Base-by-base conservation (phyloP, 1,284 basidiomycete species). In the Marasmius oreades region DNA sequence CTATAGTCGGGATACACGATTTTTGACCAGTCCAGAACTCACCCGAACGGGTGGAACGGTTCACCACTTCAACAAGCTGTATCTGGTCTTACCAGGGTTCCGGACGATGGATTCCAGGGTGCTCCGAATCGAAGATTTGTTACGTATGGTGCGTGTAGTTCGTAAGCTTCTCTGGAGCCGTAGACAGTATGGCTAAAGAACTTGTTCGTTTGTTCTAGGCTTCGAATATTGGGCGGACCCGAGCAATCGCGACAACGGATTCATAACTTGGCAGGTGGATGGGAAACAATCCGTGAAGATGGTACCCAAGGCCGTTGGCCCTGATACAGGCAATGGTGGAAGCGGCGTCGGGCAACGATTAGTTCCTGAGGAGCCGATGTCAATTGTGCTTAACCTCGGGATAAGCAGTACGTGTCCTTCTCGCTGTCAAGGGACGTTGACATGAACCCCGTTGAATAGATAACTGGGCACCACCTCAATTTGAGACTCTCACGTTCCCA, bases 281-380 rank as follows among this genome's bases (percentile, higher is more conserved):
- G 84, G 82, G 6, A 67, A 70, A 56, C 70, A 72, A 16, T 75
- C 76, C 5, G 77, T 78, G 62, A 76, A 79, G 6, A 66, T 91
- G 63, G 75, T 79, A 8, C 83, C 85, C 0, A 52, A 61, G 1
- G 78, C 86, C 31, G 73, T 90, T 5, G 80, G 72, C 0, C 73
- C 85, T 6, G 88, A 90, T 64, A 66, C 59, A 37, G 74, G 72
- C 0, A 48, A 69, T 0, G 69, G 69, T 44, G 77, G 77, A 2
- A 74, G 71, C 24, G 72, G 74, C 31, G 76, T 92, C 18, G 74
- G 75, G 1, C 81, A 83, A 60, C 70, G 90, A 57, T 65, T 90
- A 36, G 82, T 93, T 7, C 78, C 89, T 1, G 84, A 89, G 63
- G 91, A 93, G 65, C 90, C 90, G 2, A 86, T 82, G 79, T 79